phyloP scores from a whole-genome alignment of 768 basidiomycete species.

The Pholiota microspora region DNA sequence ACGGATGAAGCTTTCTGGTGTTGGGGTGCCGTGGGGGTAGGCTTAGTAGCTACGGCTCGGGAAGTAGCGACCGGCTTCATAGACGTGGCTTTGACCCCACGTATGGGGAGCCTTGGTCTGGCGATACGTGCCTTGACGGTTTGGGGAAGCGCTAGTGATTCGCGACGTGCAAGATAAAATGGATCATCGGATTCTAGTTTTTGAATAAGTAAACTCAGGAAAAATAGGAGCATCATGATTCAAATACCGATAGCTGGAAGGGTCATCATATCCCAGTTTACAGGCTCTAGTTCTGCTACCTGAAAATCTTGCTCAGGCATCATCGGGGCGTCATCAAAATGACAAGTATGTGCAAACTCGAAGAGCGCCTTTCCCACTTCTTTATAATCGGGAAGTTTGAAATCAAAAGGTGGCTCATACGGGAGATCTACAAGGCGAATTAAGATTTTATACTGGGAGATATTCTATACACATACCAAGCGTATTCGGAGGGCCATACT shows the following conservation, averaged over 20 bases:
- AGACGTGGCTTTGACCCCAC: neutral
- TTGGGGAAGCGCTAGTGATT: neutral
- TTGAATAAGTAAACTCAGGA: neutral
- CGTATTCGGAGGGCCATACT: constrained; percentile 52
- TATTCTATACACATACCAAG: constrained; percentile 27
- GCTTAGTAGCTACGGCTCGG: neutral
- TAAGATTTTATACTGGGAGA: neutral
- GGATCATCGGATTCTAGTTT: constrained; percentile 19
- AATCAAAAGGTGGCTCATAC: constrained; percentile 43
- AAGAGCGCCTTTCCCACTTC: constrained; percentile 36
- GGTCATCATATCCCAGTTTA: constrained; percentile 28
- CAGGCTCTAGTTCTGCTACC: constrained; percentile 18
- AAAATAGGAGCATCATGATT: neutral
- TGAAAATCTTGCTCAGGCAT: constrained; percentile 29
- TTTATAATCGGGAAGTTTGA: constrained; percentile 42
- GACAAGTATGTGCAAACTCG: constrained; percentile 30
- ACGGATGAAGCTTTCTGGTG: neutral
- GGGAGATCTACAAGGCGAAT: constrained; percentile 31
- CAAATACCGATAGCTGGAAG: constrained; percentile 28
- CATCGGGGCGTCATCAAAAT: constrained; percentile 26
- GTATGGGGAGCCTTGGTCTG: neutral
- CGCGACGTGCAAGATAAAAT: constrained; percentile 15
- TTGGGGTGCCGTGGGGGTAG: neutral
- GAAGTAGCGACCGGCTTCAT: neutral
- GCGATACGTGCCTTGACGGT: neutral